Base-by-base conservation (phyloP, 2,329 filamentous ascomycete species). In the Neurospora crassa region DNA sequence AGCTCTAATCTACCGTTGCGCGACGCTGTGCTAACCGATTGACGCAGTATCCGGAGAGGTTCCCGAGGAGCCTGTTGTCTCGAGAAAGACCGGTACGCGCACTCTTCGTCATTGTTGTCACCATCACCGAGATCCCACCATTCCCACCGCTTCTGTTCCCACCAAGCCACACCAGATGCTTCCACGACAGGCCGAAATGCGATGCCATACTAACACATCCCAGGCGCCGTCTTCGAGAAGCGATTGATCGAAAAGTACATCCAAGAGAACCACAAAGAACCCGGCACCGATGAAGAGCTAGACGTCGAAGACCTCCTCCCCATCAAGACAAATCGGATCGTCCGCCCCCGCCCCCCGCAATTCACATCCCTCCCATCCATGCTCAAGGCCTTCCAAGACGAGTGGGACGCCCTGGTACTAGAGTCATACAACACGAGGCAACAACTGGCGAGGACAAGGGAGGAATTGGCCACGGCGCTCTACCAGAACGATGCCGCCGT, bases 401-500 rank as follows among this genome's bases (percentile, higher is more conserved):
- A 99, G 85, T 99, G 96, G 96, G 96, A 99, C 80, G 91, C 94
- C 10, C 84, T 97, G 67, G 93, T 95, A 14, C 85, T 98, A 43
- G 96, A 99, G 83, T 92, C 93, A 69, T 97, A 94, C 81, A 96
- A 93, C 76, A 84, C 98, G 72, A 91, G 92, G 82, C 92, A 97
- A 81, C 93, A 97, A 79, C 85, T 99, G 73, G 87, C 91, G 69
- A 92, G 97, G 79, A 97, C 94, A 59, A 87, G 95, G 75, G 94
- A 97, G 82, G 96, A 99, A 84, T 88, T 99, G 71, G 93, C 93
- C 71, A 96, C 93, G 1, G 93, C 96, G 0, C 86, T 99, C 34
- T 99, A 99, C 82, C 95, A 98, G 82, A 93, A 98, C 77, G 96
- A 99, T 85, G 95, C 96, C 2, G 96, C 96, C n/a, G 90, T 97